A percentile compares a stretch with the other conserved stretches of the same genome.
Conservation (phyloP, 805 yeast species). For the Lipomyces kockii region DNA sequence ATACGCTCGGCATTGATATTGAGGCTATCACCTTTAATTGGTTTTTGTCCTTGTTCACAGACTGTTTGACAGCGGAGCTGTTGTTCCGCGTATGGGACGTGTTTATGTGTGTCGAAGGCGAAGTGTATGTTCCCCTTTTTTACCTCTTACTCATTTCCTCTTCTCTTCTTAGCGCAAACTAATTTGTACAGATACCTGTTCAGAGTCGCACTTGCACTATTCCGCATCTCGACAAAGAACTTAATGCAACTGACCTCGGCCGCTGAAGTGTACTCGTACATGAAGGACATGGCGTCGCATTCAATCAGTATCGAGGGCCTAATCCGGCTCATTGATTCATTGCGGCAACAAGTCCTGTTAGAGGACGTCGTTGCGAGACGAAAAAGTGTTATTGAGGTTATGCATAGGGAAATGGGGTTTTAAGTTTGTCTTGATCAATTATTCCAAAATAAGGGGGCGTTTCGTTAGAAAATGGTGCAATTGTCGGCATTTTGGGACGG, state of each 20-base stretch:
- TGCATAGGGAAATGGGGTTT: slow-evolving; percentile 41
- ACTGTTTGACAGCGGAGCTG: slow-evolving; percentile 55
- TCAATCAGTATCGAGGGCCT: slow-evolving; percentile 42
- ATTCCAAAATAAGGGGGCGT: too few species aligned
- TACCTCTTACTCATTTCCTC: neutral
- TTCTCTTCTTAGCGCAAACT: neutral
- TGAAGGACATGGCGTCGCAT: slow-evolving; percentile 43
- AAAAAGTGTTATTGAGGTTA: slow-evolving; percentile 27
- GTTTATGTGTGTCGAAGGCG: slow-evolving; percentile 51
- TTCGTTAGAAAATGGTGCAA: neutral
- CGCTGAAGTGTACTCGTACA: slow-evolving; percentile 43
- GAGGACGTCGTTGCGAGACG: slow-evolving; percentile 39
- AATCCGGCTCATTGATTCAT: slow-evolving; percentile 40
- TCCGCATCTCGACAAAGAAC: slow-evolving; percentile 40
- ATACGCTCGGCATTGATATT: slow-evolving; percentile 49
- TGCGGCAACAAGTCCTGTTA: slow-evolving; percentile 34
- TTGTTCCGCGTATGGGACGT: slow-evolving; percentile 60
- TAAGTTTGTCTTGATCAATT: slow-evolving; percentile 8
- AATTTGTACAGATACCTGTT: slow-evolving; percentile 37
- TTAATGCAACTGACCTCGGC: slow-evolving; percentile 39
- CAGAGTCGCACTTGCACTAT: slow-evolving; percentile 44
- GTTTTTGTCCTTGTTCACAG: slow-evolving; percentile 62
- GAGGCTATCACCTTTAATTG: slow-evolving; percentile 60
- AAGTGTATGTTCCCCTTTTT: slow-evolving; percentile 37
- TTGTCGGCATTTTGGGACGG: neutral